Percentiles rank a stretch among this genome's conserved stretches.
Evolutionary conservation across 257 asterid genomes (phyloP).

Genomic region (Paraleonurus japonicus): DNA sequence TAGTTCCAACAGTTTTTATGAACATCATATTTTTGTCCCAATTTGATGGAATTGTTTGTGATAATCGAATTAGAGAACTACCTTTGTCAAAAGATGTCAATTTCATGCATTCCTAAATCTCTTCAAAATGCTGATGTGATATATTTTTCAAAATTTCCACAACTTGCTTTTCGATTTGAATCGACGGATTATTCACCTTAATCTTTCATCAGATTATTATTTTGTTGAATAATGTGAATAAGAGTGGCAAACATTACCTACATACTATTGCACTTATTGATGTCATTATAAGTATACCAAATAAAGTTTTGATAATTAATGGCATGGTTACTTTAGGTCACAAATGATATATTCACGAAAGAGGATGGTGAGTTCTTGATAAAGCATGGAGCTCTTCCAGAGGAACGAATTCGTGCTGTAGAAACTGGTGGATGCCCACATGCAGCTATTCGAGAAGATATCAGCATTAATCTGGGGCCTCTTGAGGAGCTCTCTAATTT

Average conservation of each 20-base stretch:
- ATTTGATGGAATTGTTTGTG: background rate
- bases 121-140: background rate
- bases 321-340: slow-evolving; percentile 50
- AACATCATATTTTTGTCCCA: background rate
- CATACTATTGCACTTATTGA: background rate
- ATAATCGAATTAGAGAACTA: background rate
- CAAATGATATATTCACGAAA: slow-evolving; percentile 94
- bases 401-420: slow-evolving; percentile 92
- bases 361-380: slow-evolving; percentile 94
- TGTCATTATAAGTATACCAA: background rate
- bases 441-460: slow-evolving; percentile 95
- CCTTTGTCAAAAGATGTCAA: background rate
- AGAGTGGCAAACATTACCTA: background rate
- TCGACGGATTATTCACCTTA: background rate
- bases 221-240: background rate
- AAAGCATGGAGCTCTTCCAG: slow-evolving; percentile 94
- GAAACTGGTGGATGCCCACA: slow-evolving; percentile 99
- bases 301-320: background rate
- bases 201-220: background rate
- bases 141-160: background rate
- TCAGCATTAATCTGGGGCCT: slow-evolving; percentile 91
- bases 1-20: no score
- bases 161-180: slow-evolving; percentile 5
- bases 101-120: background rate
- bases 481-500: slow-evolving; percentile 93